These are phyloP conservation scores for Hericium alpestre DNA, from an alignment of 768 basidiomycete species.

Conservation along the genomic window DNA sequence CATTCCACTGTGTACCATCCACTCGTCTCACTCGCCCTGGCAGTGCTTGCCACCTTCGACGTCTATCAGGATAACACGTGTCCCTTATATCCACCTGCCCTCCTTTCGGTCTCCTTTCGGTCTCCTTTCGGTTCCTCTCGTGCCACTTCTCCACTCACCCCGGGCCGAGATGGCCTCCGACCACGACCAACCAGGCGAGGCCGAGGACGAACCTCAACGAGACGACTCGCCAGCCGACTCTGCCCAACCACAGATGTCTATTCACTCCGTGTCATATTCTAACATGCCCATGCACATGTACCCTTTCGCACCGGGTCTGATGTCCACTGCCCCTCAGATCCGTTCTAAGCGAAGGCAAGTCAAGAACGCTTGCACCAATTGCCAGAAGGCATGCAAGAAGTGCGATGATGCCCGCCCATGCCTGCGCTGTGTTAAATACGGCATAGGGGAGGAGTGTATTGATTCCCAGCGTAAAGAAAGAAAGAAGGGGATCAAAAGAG, in stretches of 20 bases:
- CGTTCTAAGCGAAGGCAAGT: conserved; percentile 78
- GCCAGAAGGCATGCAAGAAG: conserved; percentile 87
- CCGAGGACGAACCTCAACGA: conserved; percentile 24
- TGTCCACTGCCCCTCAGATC: conserved; percentile 36
- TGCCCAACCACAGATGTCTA: conserved; percentile 38
- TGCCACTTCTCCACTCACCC: conserved; percentile 3
- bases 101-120: conserved; percentile 6
- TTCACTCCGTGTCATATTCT: conserved; percentile 41
- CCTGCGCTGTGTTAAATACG: conserved; percentile 87
- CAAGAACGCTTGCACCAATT: conserved; percentile 86
- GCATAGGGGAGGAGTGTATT: conserved; percentile 75
- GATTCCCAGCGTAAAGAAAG: conserved; percentile 90
- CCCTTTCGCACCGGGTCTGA: conserved; percentile 44
- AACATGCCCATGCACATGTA: conserved; percentile 61
- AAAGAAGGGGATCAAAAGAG: conserved; percentile 78
- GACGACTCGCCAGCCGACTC: conserved; percentile 17
- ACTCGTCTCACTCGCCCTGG: not conserved
- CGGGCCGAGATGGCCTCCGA: conserved; percentile 10
- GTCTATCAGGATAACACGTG: not conserved
- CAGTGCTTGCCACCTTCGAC: conserved; percentile 6
- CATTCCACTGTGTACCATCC: not conserved
- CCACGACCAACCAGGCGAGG: conserved; percentile 21
- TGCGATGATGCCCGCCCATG: conserved; percentile 89
- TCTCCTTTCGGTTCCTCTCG: conserved; percentile 10
- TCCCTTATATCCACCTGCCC: not conserved